Evolutionary conservation across 2,329 filamentous ascomycete species (phyloP).

Genomic region (Biscogniauxia marginata): DNA sequence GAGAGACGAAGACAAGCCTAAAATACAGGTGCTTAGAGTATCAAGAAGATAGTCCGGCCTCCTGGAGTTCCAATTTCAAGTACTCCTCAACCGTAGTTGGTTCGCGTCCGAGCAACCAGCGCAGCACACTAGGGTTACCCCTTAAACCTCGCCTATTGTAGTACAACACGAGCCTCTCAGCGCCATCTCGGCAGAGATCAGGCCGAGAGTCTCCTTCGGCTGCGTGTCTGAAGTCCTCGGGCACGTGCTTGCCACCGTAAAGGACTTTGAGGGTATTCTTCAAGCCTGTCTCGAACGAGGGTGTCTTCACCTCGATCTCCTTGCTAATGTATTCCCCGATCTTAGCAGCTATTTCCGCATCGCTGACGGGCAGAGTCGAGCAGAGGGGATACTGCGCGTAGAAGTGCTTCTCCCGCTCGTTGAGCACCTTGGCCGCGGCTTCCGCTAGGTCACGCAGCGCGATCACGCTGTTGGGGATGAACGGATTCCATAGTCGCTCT

Average conservation of each 20-base stretch:
- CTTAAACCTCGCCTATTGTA: constrained; percentile 22
- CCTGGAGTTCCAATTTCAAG: neutral
- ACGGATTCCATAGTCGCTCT: constrained; percentile 8
- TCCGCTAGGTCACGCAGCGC: constrained; percentile 20
- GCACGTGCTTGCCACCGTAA: neutral
- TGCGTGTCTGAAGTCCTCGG: neutral
- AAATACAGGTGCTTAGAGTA: neutral
- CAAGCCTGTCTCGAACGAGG: neutral
- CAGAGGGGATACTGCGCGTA: constrained; percentile 18
- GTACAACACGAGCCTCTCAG: constrained; percentile 22
- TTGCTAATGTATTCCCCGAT: constrained; percentile 4
- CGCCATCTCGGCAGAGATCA: constrained; percentile 17
- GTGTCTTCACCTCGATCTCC: neutral
- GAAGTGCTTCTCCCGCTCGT: constrained; percentile 18
- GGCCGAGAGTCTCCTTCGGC: constrained; percentile 7
- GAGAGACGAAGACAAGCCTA: too few relatives aligned
- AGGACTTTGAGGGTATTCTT: neutral
- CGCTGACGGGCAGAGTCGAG: constrained; percentile 14
- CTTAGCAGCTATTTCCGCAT: constrained; percentile 6
- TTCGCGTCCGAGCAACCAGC: constrained; percentile 25
- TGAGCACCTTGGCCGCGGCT: constrained; percentile 11
- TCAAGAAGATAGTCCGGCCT: neutral
- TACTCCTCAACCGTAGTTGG: constrained; percentile 14
- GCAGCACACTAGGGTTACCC: constrained; percentile 24
- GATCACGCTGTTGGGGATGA: constrained; percentile 8